A percentile compares a stretch with the other conserved stretches of the same genome.
Evolutionary conservation across 1,139 yeast genomes (phyloP).

Genomic region (Lizanozyma gosingica): DNA sequence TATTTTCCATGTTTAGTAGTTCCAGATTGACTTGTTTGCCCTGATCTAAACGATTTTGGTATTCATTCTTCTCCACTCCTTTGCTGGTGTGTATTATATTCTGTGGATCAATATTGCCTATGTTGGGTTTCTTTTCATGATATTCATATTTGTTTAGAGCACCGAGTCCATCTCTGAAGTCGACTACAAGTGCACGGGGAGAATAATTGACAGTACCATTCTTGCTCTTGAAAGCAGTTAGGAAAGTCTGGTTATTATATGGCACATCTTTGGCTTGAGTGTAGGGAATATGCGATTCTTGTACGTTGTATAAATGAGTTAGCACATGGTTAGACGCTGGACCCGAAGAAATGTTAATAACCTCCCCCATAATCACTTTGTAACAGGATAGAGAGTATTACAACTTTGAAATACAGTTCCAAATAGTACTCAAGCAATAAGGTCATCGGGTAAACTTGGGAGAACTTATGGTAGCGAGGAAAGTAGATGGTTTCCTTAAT

Average conservation of each 20-base stretch:
- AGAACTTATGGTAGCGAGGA: too few relatives aligned
- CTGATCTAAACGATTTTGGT: conserved; percentile 54
- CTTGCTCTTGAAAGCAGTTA: conserved; percentile 34
- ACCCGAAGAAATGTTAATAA: conserved; percentile 62
- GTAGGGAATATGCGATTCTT: conserved; percentile 61
- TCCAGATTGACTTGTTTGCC: conserved; percentile 20
- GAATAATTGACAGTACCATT: conserved; percentile 48
- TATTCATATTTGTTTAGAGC: conserved; percentile 48
- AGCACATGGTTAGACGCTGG: conserved; percentile 63
- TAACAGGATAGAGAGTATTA: too few relatives aligned
- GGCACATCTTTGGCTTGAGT: conserved; percentile 16
- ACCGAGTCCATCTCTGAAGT: conserved; percentile 60
- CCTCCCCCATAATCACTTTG: conserved; percentile 76
- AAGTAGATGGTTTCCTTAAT: too few relatives aligned
- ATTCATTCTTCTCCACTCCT: conserved; percentile 35
- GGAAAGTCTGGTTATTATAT: conserved; percentile 33
- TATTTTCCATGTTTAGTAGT: conserved; percentile 29
- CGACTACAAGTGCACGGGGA: conserved; percentile 78
- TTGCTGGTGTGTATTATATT: conserved; percentile 6
- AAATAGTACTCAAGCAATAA: too few relatives aligned
- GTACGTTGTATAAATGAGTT: conserved; percentile 75
- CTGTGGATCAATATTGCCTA: conserved; percentile 2
- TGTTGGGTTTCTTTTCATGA: conserved; percentile 15
- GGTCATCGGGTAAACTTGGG: too few relatives aligned
- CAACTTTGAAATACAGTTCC: too few relatives aligned